Conservation (phyloP, 257 asterid species). For the Paulownia fortunei region DNA sequence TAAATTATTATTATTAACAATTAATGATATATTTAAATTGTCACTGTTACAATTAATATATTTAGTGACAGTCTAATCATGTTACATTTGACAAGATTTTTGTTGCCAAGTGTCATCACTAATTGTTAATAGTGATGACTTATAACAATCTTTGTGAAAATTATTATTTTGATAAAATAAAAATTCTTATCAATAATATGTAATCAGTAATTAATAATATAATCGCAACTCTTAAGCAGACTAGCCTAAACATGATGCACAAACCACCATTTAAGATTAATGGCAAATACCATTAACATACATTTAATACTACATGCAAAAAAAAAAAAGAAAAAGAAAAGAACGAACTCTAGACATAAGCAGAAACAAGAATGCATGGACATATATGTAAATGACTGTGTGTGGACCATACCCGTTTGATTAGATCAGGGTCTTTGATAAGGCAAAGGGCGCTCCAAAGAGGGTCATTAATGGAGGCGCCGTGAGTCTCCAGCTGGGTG, state of each 20-base stretch:
- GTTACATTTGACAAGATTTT: too few relatives aligned
- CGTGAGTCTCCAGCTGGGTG: constrained; percentile 75
- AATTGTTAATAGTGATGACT: too few relatives aligned
- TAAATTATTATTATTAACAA: too few relatives aligned
- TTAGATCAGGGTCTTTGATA: constrained; percentile 64
- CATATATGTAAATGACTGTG: not conserved
- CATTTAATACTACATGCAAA: not conserved
- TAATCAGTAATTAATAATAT: not conserved
- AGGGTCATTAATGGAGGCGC: constrained; percentile 81
- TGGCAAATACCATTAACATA: not conserved
- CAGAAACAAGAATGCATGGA: not conserved
- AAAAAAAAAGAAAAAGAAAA: not conserved
- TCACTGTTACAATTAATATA: too few relatives aligned
- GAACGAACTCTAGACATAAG: not conserved
- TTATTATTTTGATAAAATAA: too few relatives aligned
- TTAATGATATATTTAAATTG: too few relatives aligned
- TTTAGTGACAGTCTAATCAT: too few relatives aligned
- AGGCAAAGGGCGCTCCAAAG: constrained; percentile 88
- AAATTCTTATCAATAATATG: not conserved
- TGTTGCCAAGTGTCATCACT: too few relatives aligned
- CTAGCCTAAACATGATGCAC: too few relatives aligned
- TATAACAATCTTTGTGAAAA: too few relatives aligned
- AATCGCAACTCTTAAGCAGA: not conserved
- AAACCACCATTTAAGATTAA: not conserved
- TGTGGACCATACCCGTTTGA: constrained; percentile 51